Evolutionary conservation across 345 rosid genomes (phyloP).

Genomic region (Kernera saxatilis): DNA sequence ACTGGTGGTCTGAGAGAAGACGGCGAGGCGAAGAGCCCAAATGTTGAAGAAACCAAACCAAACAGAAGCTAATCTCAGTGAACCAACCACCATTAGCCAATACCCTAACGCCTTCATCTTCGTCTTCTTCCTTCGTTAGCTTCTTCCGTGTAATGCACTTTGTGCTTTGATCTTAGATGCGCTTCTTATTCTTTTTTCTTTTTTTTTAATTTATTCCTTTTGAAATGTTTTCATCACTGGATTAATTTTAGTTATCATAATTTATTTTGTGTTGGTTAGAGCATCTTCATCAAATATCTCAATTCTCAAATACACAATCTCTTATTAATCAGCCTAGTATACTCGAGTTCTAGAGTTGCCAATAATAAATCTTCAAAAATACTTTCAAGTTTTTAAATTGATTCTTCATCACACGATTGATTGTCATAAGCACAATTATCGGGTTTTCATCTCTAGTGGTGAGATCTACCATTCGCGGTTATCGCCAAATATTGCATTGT

Average conservation of each 20-base stretch:
- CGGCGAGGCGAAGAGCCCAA: constrained; percentile 86
- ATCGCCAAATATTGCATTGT: too few species aligned
- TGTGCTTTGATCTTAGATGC: constrained; percentile 1
- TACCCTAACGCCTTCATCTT: constrained; percentile 81
- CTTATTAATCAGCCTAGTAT: not conserved
- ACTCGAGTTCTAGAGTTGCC: not conserved
- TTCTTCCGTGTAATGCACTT: not conserved
- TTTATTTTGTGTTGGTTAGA: not conserved
- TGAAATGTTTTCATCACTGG: not conserved
- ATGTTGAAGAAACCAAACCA: constrained; percentile 96
- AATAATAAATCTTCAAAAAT: too few species aligned
- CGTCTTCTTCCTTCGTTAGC: not conserved
- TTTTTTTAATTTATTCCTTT: not conserved
- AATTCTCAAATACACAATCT: not conserved
- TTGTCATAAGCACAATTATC: not conserved
- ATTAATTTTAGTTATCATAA: not conserved
- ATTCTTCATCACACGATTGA: too few species aligned
- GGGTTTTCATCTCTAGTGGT: too few species aligned
- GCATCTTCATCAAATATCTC: not conserved
- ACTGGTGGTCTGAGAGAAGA: constrained; percentile 78
- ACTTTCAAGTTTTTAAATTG: too few species aligned
- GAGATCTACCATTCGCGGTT: too few species aligned
- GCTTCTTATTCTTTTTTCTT: not conserved
- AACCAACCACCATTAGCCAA: constrained; percentile 90
- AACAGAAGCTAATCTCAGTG: constrained; percentile 81